Percentiles rank a stretch among this genome's conserved stretches.
Evolutionary conservation across 768 basidiomycete genomes (phyloP).

Genomic region (Tremella yokohamensis): DNA sequence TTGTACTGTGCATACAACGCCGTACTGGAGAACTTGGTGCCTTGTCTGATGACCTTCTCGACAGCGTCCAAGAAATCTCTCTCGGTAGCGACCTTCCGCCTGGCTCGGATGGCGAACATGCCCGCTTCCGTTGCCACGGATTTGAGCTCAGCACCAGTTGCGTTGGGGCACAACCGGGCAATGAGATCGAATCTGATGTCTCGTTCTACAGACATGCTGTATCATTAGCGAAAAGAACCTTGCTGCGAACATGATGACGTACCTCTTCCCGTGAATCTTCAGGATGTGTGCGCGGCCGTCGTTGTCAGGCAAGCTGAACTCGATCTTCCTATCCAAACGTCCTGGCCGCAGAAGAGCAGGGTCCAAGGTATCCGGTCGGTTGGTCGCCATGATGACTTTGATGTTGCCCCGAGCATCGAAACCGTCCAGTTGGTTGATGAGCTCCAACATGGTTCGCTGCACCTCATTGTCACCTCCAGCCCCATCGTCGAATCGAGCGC

Average conservation of each 20-base stretch:
- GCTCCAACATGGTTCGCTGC: constrained; percentile 96
- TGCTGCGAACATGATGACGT: constrained; percentile 14
- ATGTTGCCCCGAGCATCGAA: constrained; percentile 99
- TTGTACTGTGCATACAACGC: constrained; percentile 51
- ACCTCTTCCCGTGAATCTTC: constrained; percentile 94
- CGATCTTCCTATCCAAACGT: constrained; percentile 92
- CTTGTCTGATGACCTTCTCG: constrained; percentile 96
- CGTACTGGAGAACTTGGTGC: constrained; percentile 97
- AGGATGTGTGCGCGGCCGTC: constrained; percentile 96
- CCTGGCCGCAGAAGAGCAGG: constrained; percentile 94
- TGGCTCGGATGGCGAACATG: constrained; percentile 98
- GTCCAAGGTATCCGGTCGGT: constrained; percentile 95
- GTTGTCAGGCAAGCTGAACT: constrained; percentile 89
- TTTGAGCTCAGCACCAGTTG: constrained; percentile 95
- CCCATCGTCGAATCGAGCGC: constrained; percentile 95
- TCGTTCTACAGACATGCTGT: constrained; percentile 92
- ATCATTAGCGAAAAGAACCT: constrained; percentile 5
- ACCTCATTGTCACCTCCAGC: constrained; percentile 99
- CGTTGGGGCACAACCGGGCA: constrained; percentile 93
- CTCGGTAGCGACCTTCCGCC: constrained; percentile 94
- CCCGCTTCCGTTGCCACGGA: constrained; percentile 99
- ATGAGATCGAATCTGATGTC: constrained; percentile 97
- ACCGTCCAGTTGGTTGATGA: constrained; percentile 97
- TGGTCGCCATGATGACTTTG: constrained; percentile 99
- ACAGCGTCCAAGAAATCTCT: constrained; percentile 96